These are phyloP conservation scores for Fistulinella staudtii DNA, from an alignment of 1,284 basidiomycete species.

Conservation along the genomic window DNA sequence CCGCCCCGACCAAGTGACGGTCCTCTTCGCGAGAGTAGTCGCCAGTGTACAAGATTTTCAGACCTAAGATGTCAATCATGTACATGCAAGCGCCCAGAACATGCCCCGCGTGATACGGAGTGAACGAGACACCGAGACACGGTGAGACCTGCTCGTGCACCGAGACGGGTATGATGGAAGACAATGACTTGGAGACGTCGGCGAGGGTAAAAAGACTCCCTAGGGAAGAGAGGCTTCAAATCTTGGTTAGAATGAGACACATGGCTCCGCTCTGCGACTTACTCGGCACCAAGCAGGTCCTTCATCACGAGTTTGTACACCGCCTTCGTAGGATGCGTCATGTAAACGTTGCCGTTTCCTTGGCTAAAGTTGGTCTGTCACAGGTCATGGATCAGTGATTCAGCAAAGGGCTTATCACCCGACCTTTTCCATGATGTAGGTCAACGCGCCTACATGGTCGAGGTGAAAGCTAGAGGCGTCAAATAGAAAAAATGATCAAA, in stretches of 20 bases:
- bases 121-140: conserved; percentile 90
- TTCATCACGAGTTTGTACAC: conserved; percentile 99
- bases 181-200: conserved; percentile 86
- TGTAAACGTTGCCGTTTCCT: conserved; percentile 95
- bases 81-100: conserved; percentile 99
- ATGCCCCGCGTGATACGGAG: conserved; percentile 97
- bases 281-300: conserved; percentile 96
- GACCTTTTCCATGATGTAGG: conserved; percentile 98
- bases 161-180: conserved; percentile 92
- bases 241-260: neutral
- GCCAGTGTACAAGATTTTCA: conserved; percentile 96
- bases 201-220: conserved; percentile 85
- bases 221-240: conserved; percentile 57
- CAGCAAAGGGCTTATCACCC: conserved; percentile 31
- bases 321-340: conserved; percentile 99
- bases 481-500: neutral
- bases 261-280: conserved; percentile 19
- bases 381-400: conserved; percentile 4
- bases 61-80: conserved; percentile 94
- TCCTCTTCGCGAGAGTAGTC: conserved; percentile 99
- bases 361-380: conserved; percentile 90
- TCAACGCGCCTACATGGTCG: conserved; percentile 97
- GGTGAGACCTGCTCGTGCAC: conserved; percentile 95
- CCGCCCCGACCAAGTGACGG: conserved; percentile 94
- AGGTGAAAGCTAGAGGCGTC: conserved; percentile 77